Evolutionary conservation across 106 monocot species (phyloP).

Genomic region (Dactylorhiza incarnata): DNA sequence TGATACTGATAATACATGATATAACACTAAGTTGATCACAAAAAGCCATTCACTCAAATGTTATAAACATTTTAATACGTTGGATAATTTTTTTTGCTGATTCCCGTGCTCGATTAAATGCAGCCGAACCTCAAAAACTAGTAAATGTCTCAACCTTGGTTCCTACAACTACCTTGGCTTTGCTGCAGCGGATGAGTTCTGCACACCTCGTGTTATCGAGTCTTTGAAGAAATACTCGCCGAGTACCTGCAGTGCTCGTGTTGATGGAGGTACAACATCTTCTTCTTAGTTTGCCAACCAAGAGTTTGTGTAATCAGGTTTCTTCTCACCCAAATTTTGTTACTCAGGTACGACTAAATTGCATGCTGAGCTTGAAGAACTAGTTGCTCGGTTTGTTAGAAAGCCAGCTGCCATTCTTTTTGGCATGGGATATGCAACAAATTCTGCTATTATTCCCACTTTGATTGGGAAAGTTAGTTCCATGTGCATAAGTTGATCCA

Average conservation of each 20-base stretch:
- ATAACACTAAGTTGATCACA: background rate
- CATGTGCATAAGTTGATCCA: background rate
- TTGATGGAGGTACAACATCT: conserved; percentile 62
- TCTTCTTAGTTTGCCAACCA: background rate
- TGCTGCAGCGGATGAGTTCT: conserved; percentile 91
- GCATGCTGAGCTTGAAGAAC: conserved; percentile 77
- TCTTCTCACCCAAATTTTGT: conserved; percentile 2
- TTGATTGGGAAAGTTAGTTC: conserved; percentile 66
- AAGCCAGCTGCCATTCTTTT: conserved; percentile 81
- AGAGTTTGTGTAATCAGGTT: background rate
- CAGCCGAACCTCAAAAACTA: conserved; percentile 70
- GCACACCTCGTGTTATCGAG: conserved; percentile 85
- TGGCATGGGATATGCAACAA: conserved; percentile 99
- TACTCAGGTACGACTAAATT: conserved; percentile 78
- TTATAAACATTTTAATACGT: background rate
- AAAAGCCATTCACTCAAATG: background rate
- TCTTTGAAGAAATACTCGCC: conserved; percentile 82
- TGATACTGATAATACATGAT: background rate
- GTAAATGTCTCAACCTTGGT: conserved; percentile 79
- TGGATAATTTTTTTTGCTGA: background rate
- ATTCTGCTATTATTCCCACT: conserved; percentile 86
- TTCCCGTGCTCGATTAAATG: conserved; percentile 10
- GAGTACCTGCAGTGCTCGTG: conserved; percentile 87
- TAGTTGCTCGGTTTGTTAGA: conserved; percentile 83
- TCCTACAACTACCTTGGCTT: conserved; percentile 98